phyloP scores from a whole-genome alignment of 352 stramenopile genomes.

The Halophytophthora batemanensis region DNA sequence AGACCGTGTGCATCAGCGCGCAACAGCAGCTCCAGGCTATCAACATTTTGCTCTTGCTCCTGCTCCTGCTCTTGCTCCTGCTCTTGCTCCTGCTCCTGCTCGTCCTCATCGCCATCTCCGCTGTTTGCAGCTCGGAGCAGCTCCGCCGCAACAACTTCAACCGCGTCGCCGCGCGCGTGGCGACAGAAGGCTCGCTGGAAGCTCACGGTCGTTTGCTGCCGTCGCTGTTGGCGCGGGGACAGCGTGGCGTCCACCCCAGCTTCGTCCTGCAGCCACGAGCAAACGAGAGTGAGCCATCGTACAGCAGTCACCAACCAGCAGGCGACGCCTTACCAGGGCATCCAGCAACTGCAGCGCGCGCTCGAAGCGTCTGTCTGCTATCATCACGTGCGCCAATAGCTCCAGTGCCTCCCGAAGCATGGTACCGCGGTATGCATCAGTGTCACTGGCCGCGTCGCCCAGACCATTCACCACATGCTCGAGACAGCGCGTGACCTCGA shows the following conservation, averaged over 20 bases:
- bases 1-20: conserved; percentile 17
- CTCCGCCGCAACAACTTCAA: conserved; percentile 6
- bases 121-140: conserved; percentile 5
- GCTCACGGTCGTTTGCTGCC: conserved; percentile 17
- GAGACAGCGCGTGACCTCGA: conserved; percentile 29
- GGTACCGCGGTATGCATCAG: conserved; percentile 11
- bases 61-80: conserved; percentile 1
- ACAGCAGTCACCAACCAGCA: background rate
- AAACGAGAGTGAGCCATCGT: background rate
- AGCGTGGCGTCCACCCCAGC: background rate
- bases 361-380: conserved; percentile 19
- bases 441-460: conserved; percentile 4
- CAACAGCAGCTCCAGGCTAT: conserved; percentile 17
- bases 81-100: background rate
- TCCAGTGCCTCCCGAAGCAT: conserved; percentile 37
- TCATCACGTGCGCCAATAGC: conserved; percentile 40
- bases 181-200: conserved; percentile 38
- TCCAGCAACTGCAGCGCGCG: conserved; percentile 25
- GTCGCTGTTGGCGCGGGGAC: background rate
- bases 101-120: too few relatives aligned
- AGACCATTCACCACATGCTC: conserved; percentile 22
- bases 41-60: conserved; percentile 1
- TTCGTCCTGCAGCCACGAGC: conserved; percentile 5
- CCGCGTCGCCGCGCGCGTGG: conserved; percentile 17
- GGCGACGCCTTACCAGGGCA: conserved; percentile 12